A percentile compares a stretch with the other conserved stretches of the same genome.
Conservation (phyloP, 805 yeast species). For the Wickerhamomyces silvicola region DNA sequence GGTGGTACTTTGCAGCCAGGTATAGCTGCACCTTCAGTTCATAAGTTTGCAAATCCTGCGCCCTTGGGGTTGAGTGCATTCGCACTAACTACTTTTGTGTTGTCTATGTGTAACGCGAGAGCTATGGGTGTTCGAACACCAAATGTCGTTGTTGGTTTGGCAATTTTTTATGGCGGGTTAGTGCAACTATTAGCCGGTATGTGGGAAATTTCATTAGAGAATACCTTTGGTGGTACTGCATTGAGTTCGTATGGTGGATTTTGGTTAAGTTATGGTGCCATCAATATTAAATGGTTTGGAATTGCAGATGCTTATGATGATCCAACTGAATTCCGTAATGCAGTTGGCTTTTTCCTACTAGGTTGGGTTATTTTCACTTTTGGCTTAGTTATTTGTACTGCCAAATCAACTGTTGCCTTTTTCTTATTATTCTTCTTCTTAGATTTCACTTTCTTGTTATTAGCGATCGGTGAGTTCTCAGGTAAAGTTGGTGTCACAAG, state of each 20-base stretch:
- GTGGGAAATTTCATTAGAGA: slow-evolving; percentile 59
- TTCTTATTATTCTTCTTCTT: slow-evolving; percentile 49
- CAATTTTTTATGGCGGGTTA: slow-evolving; percentile 59
- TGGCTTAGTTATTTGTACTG: slow-evolving; percentile 45
- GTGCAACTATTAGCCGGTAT: slow-evolving; percentile 57
- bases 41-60: slow-evolving; percentile 59
- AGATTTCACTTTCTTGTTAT: slow-evolving; percentile 46
- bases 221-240: slow-evolving; percentile 65
- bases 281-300: slow-evolving; percentile 54
- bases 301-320: slow-evolving; percentile 46
- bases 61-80: slow-evolving; percentile 59
- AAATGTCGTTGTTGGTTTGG: slow-evolving; percentile 49
- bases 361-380: slow-evolving; percentile 64
- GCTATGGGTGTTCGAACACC: slow-evolving; percentile 48
- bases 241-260: slow-evolving; percentile 61
- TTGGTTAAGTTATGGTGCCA: slow-evolving; percentile 62
- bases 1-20: slow-evolving; percentile 85
- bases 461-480: slow-evolving; percentile 46
- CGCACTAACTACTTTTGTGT: slow-evolving; percentile 55
- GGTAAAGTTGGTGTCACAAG: slow-evolving; percentile 33
- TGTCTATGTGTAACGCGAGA: slow-evolving; percentile 47
- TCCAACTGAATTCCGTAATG: slow-evolving; percentile 34
- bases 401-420: slow-evolving; percentile 62
- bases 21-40: slow-evolving; percentile 46
- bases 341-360: slow-evolving; percentile 51